phyloP scores from a whole-genome alignment of 2,329 filamentous ascomycete species.

The Cercospora zeina region DNA sequence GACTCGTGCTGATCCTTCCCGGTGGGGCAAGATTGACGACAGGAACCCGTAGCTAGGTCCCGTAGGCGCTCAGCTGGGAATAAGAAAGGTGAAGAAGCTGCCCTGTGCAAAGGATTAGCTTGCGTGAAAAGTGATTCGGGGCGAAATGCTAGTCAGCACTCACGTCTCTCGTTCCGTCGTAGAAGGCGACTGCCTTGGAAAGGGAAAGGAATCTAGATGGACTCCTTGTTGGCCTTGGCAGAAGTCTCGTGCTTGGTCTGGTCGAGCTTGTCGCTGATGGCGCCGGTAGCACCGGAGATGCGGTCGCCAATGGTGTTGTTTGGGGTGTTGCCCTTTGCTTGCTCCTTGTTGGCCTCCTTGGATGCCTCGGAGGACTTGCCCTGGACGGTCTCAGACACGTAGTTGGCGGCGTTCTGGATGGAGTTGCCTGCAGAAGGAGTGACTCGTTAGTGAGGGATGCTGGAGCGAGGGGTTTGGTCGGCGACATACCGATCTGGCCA shows the following conservation, averaged over 20 bases:
- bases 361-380: constrained; percentile 56
- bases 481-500: constrained; percentile 38
- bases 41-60: neutral
- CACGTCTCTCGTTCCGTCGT: constrained; percentile 15
- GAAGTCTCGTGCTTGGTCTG: constrained; percentile 54
- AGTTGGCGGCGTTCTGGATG: constrained; percentile 61
- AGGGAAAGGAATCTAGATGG: constrained; percentile 34
- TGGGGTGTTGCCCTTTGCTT: constrained; percentile 60
- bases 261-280: constrained; percentile 55
- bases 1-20: neutral
- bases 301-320: constrained; percentile 55
- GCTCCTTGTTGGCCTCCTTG: constrained; percentile 69
- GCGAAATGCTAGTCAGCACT: neutral
- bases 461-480: neutral
- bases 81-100: neutral
- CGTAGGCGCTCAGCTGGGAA: neutral
- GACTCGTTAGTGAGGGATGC: neutral
- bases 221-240: constrained; percentile 53
- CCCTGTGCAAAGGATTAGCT: neutral
- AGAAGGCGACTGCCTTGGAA: neutral
- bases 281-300: constrained; percentile 55
- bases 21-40: neutral
- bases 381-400: constrained; percentile 66
- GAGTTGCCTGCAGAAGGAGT: constrained; percentile 36
- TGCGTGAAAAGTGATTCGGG: neutral